Percentiles rank a stretch among this genome's conserved stretches.
These are phyloP conservation scores for Fallopia convolvulus DNA, from an alignment of 148 eudicot genomes.

Conservation along the genomic window DNA sequence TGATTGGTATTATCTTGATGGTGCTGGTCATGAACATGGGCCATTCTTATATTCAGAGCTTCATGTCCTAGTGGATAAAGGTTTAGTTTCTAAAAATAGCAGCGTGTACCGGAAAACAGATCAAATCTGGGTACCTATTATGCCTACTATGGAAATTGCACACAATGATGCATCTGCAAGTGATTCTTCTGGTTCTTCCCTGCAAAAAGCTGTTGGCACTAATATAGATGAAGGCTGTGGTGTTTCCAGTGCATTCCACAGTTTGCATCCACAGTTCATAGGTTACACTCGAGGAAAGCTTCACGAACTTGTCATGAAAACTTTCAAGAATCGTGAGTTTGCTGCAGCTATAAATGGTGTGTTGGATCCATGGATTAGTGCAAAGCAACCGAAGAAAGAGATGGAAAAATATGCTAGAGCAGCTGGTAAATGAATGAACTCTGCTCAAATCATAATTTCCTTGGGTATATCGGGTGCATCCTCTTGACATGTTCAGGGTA, in stretches of 20 bases:
- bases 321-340: conserved; percentile 89
- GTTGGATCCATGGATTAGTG: conserved; percentile 90
- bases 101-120: conserved; percentile 81
- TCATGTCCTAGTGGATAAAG: conserved; percentile 55
- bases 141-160: conserved; percentile 25
- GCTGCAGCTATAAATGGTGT: conserved; percentile 93
- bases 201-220: conserved; percentile 19
- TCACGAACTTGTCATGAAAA: conserved; percentile 92
- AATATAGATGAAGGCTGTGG: conserved; percentile 18
- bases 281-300: conserved; percentile 93
- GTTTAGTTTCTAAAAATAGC: conserved; percentile 49
- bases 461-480: too few species aligned
- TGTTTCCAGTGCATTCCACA: conserved; percentile 44
- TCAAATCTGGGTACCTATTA: conserved; percentile 81
- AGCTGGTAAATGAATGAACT: neutral
- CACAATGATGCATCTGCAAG: conserved; percentile 26
- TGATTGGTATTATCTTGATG: conserved; percentile 94
- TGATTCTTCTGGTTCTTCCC: conserved; percentile 27
- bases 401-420: conserved; percentile 46
- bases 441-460: neutral
- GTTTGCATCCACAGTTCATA: conserved; percentile 79
- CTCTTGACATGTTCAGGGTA: too few species aligned
- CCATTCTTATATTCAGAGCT: conserved; percentile 61
- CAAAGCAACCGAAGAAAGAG: conserved; percentile 83
- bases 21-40: conserved; percentile 88